Base-by-base conservation (phyloP, 1,284 basidiomycete species). In the Malassezia obtusa region DNA sequence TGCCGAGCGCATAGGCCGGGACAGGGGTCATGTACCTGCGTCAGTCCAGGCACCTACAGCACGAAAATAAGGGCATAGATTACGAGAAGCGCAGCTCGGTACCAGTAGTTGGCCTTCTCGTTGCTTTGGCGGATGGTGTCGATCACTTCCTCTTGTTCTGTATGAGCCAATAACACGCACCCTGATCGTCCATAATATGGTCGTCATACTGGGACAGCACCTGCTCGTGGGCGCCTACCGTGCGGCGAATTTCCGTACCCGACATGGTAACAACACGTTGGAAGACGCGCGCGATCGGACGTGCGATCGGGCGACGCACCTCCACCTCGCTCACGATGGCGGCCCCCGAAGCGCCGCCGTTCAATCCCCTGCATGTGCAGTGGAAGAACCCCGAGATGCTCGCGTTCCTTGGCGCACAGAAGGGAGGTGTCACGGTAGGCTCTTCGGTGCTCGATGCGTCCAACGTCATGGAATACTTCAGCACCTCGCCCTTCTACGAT, bases 301-400 rank as follows among this genome's bases (percentile, higher is more conserved):
- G 30, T 12, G 38, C 37, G 24, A 30, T 14, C 15, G 6, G 26
- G 22, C 19, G 11, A 31, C 4, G 24, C 19, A 3, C 37, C 37
- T 38, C 37, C 36, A 15, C 30, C 3, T 12, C 26, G 5, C 25
- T 14, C 21, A 31, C 30, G 22, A 46, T 52, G 50, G 50, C 50
- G 30, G 15, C 38, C 11, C 31, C 26, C 9, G 39, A 47, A 22
- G 30, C 28, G 12, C 30, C 26, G n/a, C 26, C 24, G 7, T 40
- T 55, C 8, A 45, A 50, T 40, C 63, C 63, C 5, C 59, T 65
- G 33, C 60, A 64, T 33, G 57, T 67, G 25, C 65, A 67, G 28
- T 69, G 63, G 57, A 67, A 67, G 46, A 65, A 69, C 37, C 67
- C 67, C 15, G 67, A 67, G 50, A 61, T 52, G 48, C 63, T 69